phyloP scores from a whole-genome alignment of 2,329 filamentous ascomycete species.

The Aspergillus arachidicola region DNA sequence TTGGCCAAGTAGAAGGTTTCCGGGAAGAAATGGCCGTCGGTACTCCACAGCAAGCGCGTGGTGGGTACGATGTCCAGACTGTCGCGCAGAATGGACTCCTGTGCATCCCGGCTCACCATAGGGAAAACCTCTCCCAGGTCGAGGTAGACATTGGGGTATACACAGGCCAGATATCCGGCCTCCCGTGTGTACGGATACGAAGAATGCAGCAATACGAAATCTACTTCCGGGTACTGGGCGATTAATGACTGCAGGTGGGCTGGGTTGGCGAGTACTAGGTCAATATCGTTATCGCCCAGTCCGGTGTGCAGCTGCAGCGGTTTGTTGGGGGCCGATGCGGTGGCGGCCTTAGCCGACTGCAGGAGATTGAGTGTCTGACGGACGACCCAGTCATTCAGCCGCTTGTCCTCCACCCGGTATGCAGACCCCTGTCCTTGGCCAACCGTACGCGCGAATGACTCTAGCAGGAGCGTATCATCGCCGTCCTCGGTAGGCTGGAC shows the following conservation, averaged over 20 bases:
- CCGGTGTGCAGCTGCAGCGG: constrained; percentile 84
- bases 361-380: constrained; percentile 65
- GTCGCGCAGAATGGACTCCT: constrained; percentile 70
- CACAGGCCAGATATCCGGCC: constrained; percentile 74
- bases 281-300: constrained; percentile 78
- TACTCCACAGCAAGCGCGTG: constrained; percentile 78
- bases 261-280: constrained; percentile 69
- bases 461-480: constrained; percentile 30
- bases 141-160: constrained; percentile 78
- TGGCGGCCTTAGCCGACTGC: constrained; percentile 38
- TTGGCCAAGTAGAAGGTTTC: constrained; percentile 77
- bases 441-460: constrained; percentile 31
- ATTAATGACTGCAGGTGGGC: constrained; percentile 75
- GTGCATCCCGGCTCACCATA: constrained; percentile 73
- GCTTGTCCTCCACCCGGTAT: constrained; percentile 58
- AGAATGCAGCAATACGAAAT: constrained; percentile 77
- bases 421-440: constrained; percentile 27
- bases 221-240: constrained; percentile 66
- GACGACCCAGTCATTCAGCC: constrained; percentile 71
- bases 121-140: constrained; percentile 85
- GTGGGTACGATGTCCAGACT: constrained; percentile 74
- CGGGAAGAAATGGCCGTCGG: constrained; percentile 76
- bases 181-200: constrained; percentile 81
- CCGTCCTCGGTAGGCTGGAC: constrained; percentile 56
- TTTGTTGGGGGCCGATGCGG: constrained; percentile 56